Base-by-base conservation (phyloP, 2,329 filamentous ascomycete species). In the Sporothrix protearum region DNA sequence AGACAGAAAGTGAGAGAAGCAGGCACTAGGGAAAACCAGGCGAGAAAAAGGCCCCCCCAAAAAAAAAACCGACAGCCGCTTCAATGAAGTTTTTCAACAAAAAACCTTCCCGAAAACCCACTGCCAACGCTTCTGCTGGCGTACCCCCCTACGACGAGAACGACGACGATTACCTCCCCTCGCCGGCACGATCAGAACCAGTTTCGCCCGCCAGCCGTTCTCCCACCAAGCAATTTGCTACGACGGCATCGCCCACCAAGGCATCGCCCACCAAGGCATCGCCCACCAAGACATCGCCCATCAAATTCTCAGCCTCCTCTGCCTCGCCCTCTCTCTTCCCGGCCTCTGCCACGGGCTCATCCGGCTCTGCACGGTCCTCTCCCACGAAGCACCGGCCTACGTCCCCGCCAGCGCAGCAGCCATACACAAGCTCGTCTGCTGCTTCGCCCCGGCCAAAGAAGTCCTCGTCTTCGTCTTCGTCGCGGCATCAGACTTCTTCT, bases 11-110 rank as follows among this genome's bases (percentile, higher is more conserved):
- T 25, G 14, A 49, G 45, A 49, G 25, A 53, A 22, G n/a, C 19
- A 63, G 33, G 19, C 16, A 47, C 45, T 39, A 53, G 53, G 39
- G 36, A 66, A 73, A 71, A 71, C 61, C 39, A 9, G 57, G 51
- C 30, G 16, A 33, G 49, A 74, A 69, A 69, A 71, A 64, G 39
- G 42, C 33, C n/a, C 49, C 66, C 49, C 22, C 49, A 28, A 25
- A 63, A 70, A 28, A 25, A 63, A 70, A 66, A 70, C 19, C 22
- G 39, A 67, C 57, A 53, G 45, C 71, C 49, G 64, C 72, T 42
- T 61, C 78, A 82, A 86, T 86, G 85, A 86, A 85, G 83, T 83
- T 85, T 83, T 86, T 86, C 79, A 79, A 76, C 77, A 81, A 83
- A 79, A 85, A 84, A 79, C 79, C 82, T 75, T 78, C 80, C 77